These are phyloP conservation scores for Usnea hakonensis DNA, from an alignment of 495 filamentous ascomycete species.

Conservation along the genomic window DNA sequence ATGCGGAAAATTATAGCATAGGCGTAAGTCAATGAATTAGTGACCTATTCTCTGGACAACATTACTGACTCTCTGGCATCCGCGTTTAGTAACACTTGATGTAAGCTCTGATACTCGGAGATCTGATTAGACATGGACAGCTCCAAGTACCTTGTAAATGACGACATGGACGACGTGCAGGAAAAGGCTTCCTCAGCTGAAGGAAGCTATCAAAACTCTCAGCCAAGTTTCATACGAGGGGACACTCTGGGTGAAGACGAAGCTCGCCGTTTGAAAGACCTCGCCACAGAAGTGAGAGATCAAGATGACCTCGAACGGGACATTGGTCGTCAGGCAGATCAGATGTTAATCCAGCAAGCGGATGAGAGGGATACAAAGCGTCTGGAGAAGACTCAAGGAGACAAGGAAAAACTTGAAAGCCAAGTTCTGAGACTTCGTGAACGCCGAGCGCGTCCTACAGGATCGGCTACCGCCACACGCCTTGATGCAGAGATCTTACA, in stretches of 20 bases:
- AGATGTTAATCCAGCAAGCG: conserved; percentile 68
- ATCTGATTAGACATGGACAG: conserved; percentile 1
- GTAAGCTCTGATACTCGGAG: neutral
- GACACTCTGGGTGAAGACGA: conserved; percentile 38
- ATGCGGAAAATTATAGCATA: neutral
- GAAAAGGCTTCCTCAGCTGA: neutral
- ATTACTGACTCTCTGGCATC: neutral
- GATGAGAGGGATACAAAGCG: conserved; percentile 82
- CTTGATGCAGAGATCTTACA: conserved; percentile 55
- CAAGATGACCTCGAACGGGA: conserved; percentile 81
- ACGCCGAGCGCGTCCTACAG: conserved; percentile 42
- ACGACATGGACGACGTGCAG: neutral
- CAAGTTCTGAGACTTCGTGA: conserved; percentile 44
- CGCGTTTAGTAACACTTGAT: neutral
- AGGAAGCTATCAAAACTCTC: neutral
- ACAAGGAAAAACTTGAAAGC: conserved; percentile 46
- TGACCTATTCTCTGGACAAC: neutral
- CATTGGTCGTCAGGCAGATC: conserved; percentile 61
- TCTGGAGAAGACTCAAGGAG: conserved; percentile 63
- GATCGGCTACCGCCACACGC: conserved; percentile 40
- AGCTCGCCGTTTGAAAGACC: conserved; percentile 52
- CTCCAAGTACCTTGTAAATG: neutral
- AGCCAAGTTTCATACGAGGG: neutral
- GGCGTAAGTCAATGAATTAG: neutral
- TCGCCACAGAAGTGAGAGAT: conserved; percentile 68